Conservation (phyloP, 176 grass and related monocot genomes). For the Miscanthus lutarioriparius region DNA sequence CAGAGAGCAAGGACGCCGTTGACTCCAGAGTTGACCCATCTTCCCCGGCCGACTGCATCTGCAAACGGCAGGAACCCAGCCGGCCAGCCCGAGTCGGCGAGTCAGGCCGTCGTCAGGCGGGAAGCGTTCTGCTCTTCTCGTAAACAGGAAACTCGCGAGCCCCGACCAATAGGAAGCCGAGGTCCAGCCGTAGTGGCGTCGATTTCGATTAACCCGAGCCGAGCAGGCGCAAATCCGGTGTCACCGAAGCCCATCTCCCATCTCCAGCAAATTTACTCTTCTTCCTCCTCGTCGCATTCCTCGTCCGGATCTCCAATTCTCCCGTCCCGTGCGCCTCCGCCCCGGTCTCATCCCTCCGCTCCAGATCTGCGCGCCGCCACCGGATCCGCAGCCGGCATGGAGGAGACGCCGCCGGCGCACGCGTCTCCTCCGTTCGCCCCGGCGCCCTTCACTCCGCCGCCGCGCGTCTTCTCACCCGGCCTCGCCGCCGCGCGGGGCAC, state of each 20-base stretch:
- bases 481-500: conserved; percentile 31
- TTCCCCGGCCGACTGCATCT: neutral
- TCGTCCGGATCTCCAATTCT: conserved; percentile 13
- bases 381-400: conserved; percentile 35
- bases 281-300: conserved; percentile 5
- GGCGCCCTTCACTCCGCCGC: conserved; percentile 41
- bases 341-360: neutral
- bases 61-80: neutral
- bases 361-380: conserved; percentile 39
- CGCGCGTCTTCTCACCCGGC: conserved; percentile 26
- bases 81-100: too few species aligned
- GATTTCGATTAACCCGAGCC: conserved; percentile 5
- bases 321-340: neutral
- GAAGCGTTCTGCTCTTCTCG: neutral
- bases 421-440: conserved; percentile 53
- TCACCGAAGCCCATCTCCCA: neutral
- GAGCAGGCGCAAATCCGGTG: neutral
- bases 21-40: conserved; percentile 22
- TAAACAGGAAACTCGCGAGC: neutral
- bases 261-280: neutral
- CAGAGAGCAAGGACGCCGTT: neutral
- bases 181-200: conserved; percentile 34
- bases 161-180: conserved; percentile 40
- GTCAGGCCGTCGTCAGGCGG: neutral
- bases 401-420: conserved; percentile 56